Percentiles rank a stretch among this genome's conserved stretches.
Evolutionary conservation across 2,329 filamentous ascomycete genomes (phyloP).

Genomic region (Dothideomycetes sp.): DNA sequence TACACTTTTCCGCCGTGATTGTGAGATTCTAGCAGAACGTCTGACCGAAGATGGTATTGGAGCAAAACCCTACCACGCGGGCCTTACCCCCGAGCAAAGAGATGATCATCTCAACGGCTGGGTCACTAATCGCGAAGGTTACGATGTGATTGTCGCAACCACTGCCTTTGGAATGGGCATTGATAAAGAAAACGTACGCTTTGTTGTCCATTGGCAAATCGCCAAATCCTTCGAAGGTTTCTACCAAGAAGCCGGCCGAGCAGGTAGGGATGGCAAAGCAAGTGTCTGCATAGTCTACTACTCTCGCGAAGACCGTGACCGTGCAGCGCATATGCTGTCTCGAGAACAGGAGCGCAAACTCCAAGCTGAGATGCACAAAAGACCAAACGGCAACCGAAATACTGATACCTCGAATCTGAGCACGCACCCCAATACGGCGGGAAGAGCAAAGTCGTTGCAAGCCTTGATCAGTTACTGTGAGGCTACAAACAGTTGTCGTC

Average conservation of each 20-base stretch:
- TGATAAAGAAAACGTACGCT: constrained; percentile 88
- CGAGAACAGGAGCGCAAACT: constrained; percentile 29
- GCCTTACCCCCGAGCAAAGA: constrained; percentile 56
- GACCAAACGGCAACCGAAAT: constrained; percentile 20
- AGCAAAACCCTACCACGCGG: constrained; percentile 64
- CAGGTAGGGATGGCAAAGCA: constrained; percentile 81
- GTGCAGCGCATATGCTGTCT: constrained; percentile 50
- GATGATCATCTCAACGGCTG: constrained; percentile 62
- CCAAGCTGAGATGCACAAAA: constrained; percentile 19
- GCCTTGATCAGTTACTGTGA: constrained; percentile 75
- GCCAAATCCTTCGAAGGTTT: constrained; percentile 93
- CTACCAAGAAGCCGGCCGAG: constrained; percentile 89
- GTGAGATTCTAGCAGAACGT: constrained; percentile 58
- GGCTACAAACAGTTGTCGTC: constrained; percentile 61
- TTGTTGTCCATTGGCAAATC: constrained; percentile 89
- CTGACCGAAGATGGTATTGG: constrained; percentile 61
- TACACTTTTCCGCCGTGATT: constrained; percentile 65
- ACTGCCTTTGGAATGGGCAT: constrained; percentile 98
- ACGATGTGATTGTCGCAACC: constrained; percentile 72
- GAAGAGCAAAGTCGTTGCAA: constrained; percentile 37
- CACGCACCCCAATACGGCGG: constrained; percentile 31
- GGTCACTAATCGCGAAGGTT: constrained; percentile 60
- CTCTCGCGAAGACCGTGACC: constrained; percentile 74
- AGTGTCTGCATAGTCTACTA: constrained; percentile 86
- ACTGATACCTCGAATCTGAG: constrained; percentile 35